Evolutionary conservation across 192 early-diverging fungal species (phyloP).

Genomic region (Podila verticillata): DNA sequence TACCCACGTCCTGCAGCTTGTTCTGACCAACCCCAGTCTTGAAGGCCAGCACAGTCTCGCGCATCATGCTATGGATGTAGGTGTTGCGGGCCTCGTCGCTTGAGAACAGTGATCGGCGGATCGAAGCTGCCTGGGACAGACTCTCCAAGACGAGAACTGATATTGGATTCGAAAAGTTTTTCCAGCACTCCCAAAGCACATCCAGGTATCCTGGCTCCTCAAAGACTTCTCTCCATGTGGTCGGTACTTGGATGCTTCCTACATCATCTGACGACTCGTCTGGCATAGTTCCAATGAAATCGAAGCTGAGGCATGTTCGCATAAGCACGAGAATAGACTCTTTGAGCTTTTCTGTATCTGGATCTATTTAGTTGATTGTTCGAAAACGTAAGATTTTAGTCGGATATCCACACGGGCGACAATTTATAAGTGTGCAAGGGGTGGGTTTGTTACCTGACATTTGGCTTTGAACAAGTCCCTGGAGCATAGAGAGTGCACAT

Average conservation of each 20-base stretch:
- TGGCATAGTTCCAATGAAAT: slow-evolving; percentile 43
- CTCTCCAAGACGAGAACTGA: slow-evolving; percentile 80
- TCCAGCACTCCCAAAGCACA: slow-evolving; percentile 64
- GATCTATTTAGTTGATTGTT: slow-evolving; percentile 5
- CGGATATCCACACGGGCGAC: too few relatives aligned
- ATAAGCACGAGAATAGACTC: slow-evolving; percentile 35
- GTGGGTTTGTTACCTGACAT: slow-evolving; percentile 19
- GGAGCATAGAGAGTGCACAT: slow-evolving; percentile 22
- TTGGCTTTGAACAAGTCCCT: slow-evolving; percentile 2
- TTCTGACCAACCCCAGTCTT: slow-evolving; percentile 57
- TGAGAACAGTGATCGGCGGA: slow-evolving; percentile 87
- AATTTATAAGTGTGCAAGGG: neutral
- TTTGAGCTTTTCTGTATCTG: slow-evolving; percentile 28
- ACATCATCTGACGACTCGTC: slow-evolving; percentile 46
- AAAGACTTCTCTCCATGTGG: slow-evolving; percentile 80
- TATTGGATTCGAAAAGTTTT: slow-evolving; percentile 40
- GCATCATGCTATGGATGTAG: slow-evolving; percentile 77
- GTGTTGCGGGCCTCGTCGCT: slow-evolving; percentile 74
- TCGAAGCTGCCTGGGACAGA: slow-evolving; percentile 80
- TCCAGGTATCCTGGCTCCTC: slow-evolving; percentile 77
- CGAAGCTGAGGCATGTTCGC: slow-evolving; percentile 34
- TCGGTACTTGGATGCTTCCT: slow-evolving; percentile 73
- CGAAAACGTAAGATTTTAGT: too few relatives aligned
- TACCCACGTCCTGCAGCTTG: slow-evolving; percentile 74
- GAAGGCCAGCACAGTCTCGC: slow-evolving; percentile 76